phyloP scores from a whole-genome alignment of 306 rosid species.

The Ziziphus jujuba region DNA sequence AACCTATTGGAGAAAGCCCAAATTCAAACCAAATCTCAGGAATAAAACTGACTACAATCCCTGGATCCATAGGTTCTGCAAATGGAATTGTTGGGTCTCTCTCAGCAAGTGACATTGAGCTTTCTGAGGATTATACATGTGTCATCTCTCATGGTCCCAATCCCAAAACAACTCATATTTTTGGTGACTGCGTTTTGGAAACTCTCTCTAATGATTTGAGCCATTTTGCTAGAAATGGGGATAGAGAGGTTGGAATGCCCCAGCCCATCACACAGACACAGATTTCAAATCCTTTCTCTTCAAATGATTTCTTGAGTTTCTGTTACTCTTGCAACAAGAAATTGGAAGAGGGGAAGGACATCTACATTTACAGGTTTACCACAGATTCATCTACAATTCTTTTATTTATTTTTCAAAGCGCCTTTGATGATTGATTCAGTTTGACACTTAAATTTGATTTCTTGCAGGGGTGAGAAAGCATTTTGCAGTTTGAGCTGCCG shows the following conservation, averaged over 20 bases:
- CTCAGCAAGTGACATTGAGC: constrained; percentile 76
- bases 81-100: constrained; percentile 48
- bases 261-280: not conserved
- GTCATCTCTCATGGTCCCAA: constrained; percentile 78
- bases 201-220: constrained; percentile 41
- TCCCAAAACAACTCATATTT: constrained; percentile 80
- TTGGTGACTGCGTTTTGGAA: constrained; percentile 80
- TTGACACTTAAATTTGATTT: constrained; percentile 13
- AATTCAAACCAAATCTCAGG: constrained; percentile 25
- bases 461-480: constrained; percentile 81
- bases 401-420: constrained; percentile 2
- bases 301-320: constrained; percentile 62
- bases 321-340: constrained; percentile 74
- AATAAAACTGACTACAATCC: constrained; percentile 33
- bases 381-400: constrained; percentile 13
- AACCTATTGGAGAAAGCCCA: constrained; percentile 47
- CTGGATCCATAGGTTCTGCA: constrained; percentile 39
- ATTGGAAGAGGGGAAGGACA: constrained; percentile 77
- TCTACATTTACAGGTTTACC: constrained; percentile 78
- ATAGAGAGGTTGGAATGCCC: constrained; percentile 35
- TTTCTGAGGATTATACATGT: constrained; percentile 89
- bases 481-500: constrained; percentile 88
- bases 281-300: constrained; percentile 42
- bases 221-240: constrained; percentile 41
- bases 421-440: constrained; percentile 1